Conservation (phyloP, 1,139 yeast species). For the Hyphopichia pseudoburtonii region DNA sequence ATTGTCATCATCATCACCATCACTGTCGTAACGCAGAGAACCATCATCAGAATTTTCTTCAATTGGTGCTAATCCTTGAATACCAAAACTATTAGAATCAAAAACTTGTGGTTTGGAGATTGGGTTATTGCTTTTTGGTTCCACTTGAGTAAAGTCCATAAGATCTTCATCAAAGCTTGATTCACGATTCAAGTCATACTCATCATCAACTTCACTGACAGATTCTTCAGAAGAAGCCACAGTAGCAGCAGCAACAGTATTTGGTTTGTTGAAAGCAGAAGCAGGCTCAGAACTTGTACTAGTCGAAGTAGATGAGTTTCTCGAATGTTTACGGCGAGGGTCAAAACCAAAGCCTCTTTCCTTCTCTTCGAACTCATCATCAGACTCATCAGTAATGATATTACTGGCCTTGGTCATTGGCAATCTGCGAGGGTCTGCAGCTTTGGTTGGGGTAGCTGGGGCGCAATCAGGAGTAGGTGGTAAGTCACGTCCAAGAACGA, state of each 20-base stretch:
- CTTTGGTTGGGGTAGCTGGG: slow-evolving; percentile 11
- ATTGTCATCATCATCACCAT: slow-evolving; percentile 16
- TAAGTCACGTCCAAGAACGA: background rate
- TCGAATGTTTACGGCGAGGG: slow-evolving; percentile 15
- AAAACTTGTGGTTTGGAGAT: slow-evolving; percentile 15
- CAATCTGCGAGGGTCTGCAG: slow-evolving; percentile 6
- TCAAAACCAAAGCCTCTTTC: slow-evolving; percentile 22
- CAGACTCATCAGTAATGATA: slow-evolving; percentile 10
- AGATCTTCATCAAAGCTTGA: slow-evolving; percentile 3
- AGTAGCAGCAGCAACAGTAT: background rate
- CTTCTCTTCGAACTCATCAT: slow-evolving; percentile 14
- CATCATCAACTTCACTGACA: slow-evolving; percentile 8
- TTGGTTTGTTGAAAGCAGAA: background rate
- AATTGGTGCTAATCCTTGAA: slow-evolving; percentile 42
- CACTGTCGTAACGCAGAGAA: slow-evolving; percentile 39
- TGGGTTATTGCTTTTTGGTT: slow-evolving; percentile 4
- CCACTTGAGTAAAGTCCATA: slow-evolving; percentile 3
- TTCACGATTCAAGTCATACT: slow-evolving; percentile 5
- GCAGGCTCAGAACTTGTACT: background rate
- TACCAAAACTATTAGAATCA: slow-evolving; percentile 32
- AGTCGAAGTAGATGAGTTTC: slow-evolving; percentile 1
- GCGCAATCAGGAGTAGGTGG: slow-evolving; percentile 1
- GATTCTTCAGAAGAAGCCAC: slow-evolving; percentile 4
- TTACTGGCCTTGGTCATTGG: background rate
- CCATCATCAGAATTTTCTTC: slow-evolving; percentile 36